These are phyloP conservation scores for Paraphaeosphaeria sporulosa DNA, from an alignment of 2,329 filamentous ascomycete species.

Conservation along the genomic window DNA sequence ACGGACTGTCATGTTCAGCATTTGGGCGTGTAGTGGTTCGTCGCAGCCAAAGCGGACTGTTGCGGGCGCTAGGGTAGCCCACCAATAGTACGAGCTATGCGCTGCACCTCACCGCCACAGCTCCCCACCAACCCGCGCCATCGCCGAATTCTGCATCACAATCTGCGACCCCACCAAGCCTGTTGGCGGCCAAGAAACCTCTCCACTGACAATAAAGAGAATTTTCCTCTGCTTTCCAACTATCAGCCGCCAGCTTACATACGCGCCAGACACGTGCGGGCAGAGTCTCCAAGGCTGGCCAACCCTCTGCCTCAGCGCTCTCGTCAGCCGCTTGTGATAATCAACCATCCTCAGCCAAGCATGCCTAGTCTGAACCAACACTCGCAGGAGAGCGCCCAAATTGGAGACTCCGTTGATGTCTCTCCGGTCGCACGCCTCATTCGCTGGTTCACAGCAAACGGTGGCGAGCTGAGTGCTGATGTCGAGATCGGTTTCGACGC, in stretches of 20 bases:
- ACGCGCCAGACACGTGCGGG: background rate
- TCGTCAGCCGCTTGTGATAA: constrained; percentile 22
- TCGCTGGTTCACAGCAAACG: constrained; percentile 41
- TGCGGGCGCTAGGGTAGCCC: background rate
- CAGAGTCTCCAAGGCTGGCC: constrained; percentile 1
- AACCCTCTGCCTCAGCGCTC: constrained; percentile 21
- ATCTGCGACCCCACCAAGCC: constrained; percentile 1
- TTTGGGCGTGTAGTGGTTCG: background rate
- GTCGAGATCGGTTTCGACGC: constrained; percentile 38
- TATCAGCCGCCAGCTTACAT: constrained; percentile 2
- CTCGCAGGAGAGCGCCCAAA: no score
- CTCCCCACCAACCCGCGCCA: background rate
- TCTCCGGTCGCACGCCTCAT: constrained; percentile 27
- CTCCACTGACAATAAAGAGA: background rate
- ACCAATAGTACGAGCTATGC: background rate
- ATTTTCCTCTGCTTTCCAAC: constrained; percentile 12
- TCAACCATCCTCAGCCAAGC: constrained; percentile 14
- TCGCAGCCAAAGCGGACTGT: background rate
- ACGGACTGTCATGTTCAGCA: background rate
- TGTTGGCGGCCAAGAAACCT: background rate
- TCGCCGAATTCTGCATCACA: background rate
- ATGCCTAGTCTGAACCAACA: no score
- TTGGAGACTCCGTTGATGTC: background rate
- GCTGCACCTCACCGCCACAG: background rate
- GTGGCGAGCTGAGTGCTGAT: constrained; percentile 40